A percentile compares a stretch with the other conserved stretches of the same genome.
phyloP scores from a whole-genome alignment of 1,284 basidiomycete species.

The Ganoderma multipileum region DNA sequence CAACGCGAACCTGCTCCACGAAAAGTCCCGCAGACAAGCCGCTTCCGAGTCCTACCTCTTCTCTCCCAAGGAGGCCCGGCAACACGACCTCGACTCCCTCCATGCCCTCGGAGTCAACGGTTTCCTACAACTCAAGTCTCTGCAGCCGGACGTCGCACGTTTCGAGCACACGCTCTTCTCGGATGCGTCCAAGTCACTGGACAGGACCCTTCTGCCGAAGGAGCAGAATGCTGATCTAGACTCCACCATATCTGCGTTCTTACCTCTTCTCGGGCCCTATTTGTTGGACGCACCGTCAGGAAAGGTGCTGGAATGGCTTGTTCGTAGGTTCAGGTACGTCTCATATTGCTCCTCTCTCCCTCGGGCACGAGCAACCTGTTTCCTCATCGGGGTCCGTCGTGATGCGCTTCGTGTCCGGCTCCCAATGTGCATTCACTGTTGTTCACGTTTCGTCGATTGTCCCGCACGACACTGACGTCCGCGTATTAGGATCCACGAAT shows the following conservation, averaged over 20 bases:
- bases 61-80: constrained; percentile 78
- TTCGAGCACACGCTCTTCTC: constrained; percentile 87
- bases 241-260: constrained; percentile 64
- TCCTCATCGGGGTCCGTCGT: not conserved
- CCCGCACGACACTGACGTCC: not conserved
- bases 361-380: not conserved
- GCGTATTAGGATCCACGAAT: constrained; percentile 83
- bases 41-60: constrained; percentile 86
- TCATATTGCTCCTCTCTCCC: not conserved
- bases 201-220: constrained; percentile 81
- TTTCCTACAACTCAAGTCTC: constrained; percentile 75
- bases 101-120: constrained; percentile 86
- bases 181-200: constrained; percentile 76
- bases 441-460: not conserved
- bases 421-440: not conserved
- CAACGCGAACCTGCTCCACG: constrained; percentile 65
- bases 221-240: constrained; percentile 74
- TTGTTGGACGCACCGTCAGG: constrained; percentile 84
- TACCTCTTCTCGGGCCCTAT: constrained; percentile 81
- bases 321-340: constrained; percentile 87
- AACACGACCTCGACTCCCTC: constrained; percentile 88
- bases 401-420: not conserved
- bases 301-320: constrained; percentile 96
- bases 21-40: constrained; percentile 66
- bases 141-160: constrained; percentile 68